Conservation (phyloP, 106 monocot genomes). For the Dendrobium huoshanense region DNA sequence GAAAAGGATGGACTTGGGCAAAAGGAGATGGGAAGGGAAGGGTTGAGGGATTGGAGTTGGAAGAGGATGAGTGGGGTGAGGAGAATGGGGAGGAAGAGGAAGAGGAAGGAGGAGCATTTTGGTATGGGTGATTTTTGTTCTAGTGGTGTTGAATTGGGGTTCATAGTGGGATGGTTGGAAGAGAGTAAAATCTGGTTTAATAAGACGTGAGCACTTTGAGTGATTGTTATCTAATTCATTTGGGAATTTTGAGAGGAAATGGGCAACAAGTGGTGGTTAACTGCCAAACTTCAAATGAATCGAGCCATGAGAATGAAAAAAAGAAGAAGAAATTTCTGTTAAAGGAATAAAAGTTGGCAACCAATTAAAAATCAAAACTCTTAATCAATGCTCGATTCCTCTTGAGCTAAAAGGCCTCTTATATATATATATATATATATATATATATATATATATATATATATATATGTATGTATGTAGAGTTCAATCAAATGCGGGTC, state of each 20-base stretch:
- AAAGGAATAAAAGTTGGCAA: background rate
- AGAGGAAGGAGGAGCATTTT: background rate
- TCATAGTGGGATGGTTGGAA: background rate
- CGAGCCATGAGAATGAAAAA: background rate
- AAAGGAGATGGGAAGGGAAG: background rate
- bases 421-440: too few relatives aligned
- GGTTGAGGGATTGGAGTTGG: background rate
- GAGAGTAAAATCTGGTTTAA: background rate
- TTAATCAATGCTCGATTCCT: background rate
- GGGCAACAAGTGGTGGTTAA: background rate
- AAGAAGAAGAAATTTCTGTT: background rate
- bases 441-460: too few relatives aligned
- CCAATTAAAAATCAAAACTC: background rate
- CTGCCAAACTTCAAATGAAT: background rate
- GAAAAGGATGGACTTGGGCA: background rate
- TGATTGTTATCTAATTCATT: too few relatives aligned
- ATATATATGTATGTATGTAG: too few relatives aligned
- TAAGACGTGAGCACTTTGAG: background rate
- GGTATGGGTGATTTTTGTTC: background rate
- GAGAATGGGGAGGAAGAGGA: background rate
- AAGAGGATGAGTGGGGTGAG: background rate
- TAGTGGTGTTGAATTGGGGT: background rate
- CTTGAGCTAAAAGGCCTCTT: too few relatives aligned
- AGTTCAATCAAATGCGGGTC: too few relatives aligned
- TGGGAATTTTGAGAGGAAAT: too few relatives aligned